Percentiles rank a stretch among this genome's conserved stretches.
Conservation (phyloP, 169 alveolate species). For the Cytauxzoon felis region DNA sequence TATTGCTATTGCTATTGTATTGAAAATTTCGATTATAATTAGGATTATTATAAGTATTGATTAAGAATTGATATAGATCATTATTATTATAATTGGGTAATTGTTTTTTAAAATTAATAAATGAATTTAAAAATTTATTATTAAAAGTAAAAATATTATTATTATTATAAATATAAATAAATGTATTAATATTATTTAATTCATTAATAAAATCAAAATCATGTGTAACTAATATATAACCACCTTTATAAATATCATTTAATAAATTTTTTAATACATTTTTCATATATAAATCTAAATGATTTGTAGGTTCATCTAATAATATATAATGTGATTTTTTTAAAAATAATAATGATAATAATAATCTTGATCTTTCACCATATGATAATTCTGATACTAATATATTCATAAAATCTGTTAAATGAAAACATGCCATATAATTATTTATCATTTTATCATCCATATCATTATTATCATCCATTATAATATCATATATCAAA, state of each 20-base stretch:
- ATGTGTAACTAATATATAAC: constrained; percentile 68
- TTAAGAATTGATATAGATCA: constrained; percentile 18
- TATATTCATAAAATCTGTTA: constrained; percentile 46
- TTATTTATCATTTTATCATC: constrained; percentile 32
- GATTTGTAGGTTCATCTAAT: constrained; percentile 72
- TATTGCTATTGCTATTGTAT: not conserved
- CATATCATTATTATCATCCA: constrained; percentile 6
- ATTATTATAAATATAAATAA: constrained; percentile 53
- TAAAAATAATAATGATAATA: constrained; percentile 63
- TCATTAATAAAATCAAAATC: constrained; percentile 64
- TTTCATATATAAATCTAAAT: constrained; percentile 68
- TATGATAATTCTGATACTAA: constrained; percentile 58
- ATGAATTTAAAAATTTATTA: constrained; percentile 45
- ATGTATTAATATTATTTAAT: constrained; percentile 51
- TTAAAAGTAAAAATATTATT: constrained; percentile 63
- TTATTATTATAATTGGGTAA: constrained; percentile 9
- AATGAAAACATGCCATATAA: constrained; percentile 59
- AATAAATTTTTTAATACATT: constrained; percentile 40
- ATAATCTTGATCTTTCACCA: constrained; percentile 70
- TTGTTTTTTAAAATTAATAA: not conserved
- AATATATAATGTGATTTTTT: constrained; percentile 66
- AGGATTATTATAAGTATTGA: not conserved
- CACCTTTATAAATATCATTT: constrained; percentile 67
- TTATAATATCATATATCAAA: constrained; percentile 22
- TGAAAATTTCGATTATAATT: not conserved